Evolutionary conservation across 805 yeast species (phyloP), one percentile per base, ranked within the genome.

Genomic region (Candida nitratophila): DNA sequence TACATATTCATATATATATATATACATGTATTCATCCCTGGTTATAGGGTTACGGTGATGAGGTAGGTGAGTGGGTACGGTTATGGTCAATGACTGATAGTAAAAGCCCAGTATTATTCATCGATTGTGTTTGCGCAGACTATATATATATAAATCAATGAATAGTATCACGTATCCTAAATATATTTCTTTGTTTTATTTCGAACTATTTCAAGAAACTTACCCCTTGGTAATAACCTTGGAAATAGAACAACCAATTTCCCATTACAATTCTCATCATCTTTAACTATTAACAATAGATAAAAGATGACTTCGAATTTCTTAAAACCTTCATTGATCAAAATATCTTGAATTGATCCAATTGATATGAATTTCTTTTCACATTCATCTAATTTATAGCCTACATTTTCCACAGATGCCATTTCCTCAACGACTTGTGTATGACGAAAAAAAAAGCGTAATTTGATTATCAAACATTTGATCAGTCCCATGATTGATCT

Each of bases 321-420:
- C 44, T 70, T 70, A 56, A 86, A 85, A 0, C 86, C 90, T 59
- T 86, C 95, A 56, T 84, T 84, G 22, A 86, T 79, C 0, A 83
- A 75, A 11, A 86, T 59, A 57, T 85, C 91, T 4, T 75, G 71
- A 42, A 86, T 70, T 38, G 68, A 67, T 39, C 72, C 74, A 33
- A 70, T 61, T 0, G 89, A 83, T 11, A 83, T 70, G 56, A 86
- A 83, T 24, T 63, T 54, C 42, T 51, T 52, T 39, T 48, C 47
- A 11, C 27, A 36, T 37, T 33, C 24, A 39, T 35, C 22, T 16
- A 31, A 22, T 7, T 20, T 16, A 32, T 32, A 41, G 10, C 19
- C 37, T 35, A 42, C 14, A 12, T n/a, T 15, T 12, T 35, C 14
- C 16, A 21, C 4, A 35, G 12, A 15, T n/a, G 5, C 17, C 8